phyloP scores from a whole-genome alignment of 2,329 filamentous ascomycete genomes.

The Penicillium sp. region DNA sequence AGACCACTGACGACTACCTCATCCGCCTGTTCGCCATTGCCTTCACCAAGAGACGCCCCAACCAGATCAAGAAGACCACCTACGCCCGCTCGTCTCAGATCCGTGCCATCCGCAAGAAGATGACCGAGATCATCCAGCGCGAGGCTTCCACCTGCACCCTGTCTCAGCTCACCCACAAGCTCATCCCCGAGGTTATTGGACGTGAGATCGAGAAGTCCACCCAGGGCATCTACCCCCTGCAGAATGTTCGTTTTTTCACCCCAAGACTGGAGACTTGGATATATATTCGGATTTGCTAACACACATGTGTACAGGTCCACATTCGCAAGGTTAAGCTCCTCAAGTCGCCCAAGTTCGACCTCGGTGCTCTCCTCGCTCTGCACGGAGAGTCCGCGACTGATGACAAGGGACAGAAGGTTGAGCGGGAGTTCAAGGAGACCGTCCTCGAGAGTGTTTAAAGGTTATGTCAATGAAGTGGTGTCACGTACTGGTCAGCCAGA shows the following conservation, averaged over 20 bases:
- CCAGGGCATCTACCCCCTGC: slow-evolving; percentile 98
- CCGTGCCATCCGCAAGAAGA: slow-evolving; percentile 98
- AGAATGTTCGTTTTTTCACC: slow-evolving; percentile 69
- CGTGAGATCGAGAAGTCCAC: slow-evolving; percentile 99
- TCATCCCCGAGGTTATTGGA: slow-evolving; percentile 98
- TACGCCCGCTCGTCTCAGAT: slow-evolving; percentile 97
- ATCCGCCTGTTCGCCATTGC: slow-evolving; percentile 98
- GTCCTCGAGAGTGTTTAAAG: slow-evolving; percentile 91
- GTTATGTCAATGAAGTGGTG: slow-evolving; percentile 64
- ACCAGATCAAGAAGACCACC: slow-evolving; percentile 99
- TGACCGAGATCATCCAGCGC: slow-evolving; percentile 97
- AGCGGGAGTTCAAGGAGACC: slow-evolving; percentile 98
- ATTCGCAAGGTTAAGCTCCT: slow-evolving; percentile 99
- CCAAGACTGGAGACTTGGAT: background rate
- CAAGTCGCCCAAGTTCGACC: slow-evolving; percentile 98
- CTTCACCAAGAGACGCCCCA: slow-evolving; percentile 98
- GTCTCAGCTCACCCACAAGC: slow-evolving; percentile 94
- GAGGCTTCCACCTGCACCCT: slow-evolving; percentile 94
- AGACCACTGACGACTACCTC: slow-evolving; percentile 99
- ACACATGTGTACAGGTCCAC: slow-evolving; percentile 69
- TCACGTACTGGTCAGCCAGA: slow-evolving; percentile 68
- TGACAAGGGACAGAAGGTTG: slow-evolving; percentile 96
- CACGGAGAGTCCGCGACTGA: slow-evolving; percentile 97
- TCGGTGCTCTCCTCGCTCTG: slow-evolving; percentile 90
- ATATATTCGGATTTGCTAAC: slow-evolving; percentile 31